These are phyloP conservation scores for Huntiella moniliformis DNA, from an alignment of 2,329 filamentous ascomycete species.

Conservation along the genomic window DNA sequence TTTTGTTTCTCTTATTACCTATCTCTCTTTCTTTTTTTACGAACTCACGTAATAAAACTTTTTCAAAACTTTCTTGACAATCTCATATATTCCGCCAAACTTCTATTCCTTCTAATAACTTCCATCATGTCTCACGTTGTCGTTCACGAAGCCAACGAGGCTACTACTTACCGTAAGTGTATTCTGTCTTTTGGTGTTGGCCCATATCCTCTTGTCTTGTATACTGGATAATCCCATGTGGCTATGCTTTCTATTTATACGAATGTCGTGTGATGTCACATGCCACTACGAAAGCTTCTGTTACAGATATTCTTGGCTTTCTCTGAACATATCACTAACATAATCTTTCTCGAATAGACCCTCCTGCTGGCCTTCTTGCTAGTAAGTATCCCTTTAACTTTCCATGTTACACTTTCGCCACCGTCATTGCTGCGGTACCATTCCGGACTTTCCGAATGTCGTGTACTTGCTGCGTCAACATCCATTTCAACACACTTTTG, in stretches of 20 bases:
- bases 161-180: constrained; percentile 51
- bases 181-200: background rate
- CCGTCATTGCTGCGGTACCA: too few relatives aligned
- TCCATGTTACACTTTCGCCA: background rate
- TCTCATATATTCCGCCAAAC: background rate
- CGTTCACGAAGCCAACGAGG: constrained; percentile 56
- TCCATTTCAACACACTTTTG: too few relatives aligned
- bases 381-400: constrained; percentile 29
- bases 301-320: too few relatives aligned
- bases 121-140: constrained; percentile 22
- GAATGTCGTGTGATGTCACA: too few relatives aligned
- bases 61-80: background rate
- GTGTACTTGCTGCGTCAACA: too few relatives aligned
- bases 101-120: background rate
- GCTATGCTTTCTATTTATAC: too few relatives aligned
- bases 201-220: too few relatives aligned
- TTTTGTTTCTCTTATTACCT: too few relatives aligned
- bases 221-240: too few relatives aligned
- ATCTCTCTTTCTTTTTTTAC: background rate
- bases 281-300: too few relatives aligned
- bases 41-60: background rate
- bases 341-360: constrained; percentile 24
- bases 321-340: background rate
- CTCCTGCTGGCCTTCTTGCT: constrained; percentile 46
- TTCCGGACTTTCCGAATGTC: too few relatives aligned